Base-by-base conservation (phyloP, 495 filamentous ascomycete genomes). In the Pyrenopolyporus hunteri region DNA sequence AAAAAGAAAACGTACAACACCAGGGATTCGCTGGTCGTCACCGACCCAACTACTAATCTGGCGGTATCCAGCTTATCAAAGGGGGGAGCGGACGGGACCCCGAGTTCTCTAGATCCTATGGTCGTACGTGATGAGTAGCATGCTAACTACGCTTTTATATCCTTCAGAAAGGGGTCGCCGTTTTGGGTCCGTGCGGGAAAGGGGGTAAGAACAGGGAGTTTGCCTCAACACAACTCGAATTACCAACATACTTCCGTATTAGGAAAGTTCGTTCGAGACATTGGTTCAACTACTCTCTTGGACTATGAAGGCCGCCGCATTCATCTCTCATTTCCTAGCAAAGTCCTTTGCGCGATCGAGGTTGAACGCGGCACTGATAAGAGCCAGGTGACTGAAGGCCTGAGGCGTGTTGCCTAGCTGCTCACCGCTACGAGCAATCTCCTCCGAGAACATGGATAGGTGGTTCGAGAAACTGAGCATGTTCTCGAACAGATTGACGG, bases 321-420 rank as follows among this genome's bases (percentile, higher is more conserved):
- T 33, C 31, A 6, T 9, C n/a, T 10, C 32, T 58, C 28, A 66
- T 26, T 26, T 57, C 32, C 46, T 51, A 19, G 51, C 50, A 17
- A 33, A 60, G 40, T 52, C 59, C 35, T 39, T 49, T 0, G 72
- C 78, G 23, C 80, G 74, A 57, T 88, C 85, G 40, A 91, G 71
- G 70, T 90, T 91, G 63, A 91, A 89, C 2, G 87, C 88, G 0
- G 87, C 87, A 70, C 83, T 87, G 54, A 91, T 83, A 61, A 89
- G 79, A 2, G 87, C 87, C 42, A 90, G 68, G 59, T 91, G 88
- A 61, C 83, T 87, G 65, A 91, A 91, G 0, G 88, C 88, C 68
- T 91, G 87, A 0, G 88, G 87, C 1, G 85, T 89, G 63, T 91
- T 90, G 2, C 87, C 87, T 1, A 87, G 78, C 74, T 90, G 87